phyloP scores from a whole-genome alignment of 2,329 filamentous ascomycete genomes.

The Lojkania enalia region DNA sequence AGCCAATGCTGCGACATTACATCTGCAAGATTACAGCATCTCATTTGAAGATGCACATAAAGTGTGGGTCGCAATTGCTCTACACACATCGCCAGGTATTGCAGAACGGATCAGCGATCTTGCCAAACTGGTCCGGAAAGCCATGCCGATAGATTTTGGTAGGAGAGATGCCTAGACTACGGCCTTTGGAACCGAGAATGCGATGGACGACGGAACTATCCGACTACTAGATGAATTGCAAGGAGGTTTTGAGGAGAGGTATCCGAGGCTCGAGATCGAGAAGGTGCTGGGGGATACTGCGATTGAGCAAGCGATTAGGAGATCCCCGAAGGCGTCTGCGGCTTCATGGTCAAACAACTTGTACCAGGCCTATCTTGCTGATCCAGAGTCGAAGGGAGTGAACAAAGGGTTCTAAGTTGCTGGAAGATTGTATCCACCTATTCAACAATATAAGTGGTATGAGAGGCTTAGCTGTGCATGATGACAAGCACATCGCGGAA shows the following conservation, averaged over 20 bases:
- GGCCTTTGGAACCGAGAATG: slow-evolving; percentile 13
- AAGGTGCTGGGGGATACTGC: slow-evolving; percentile 50
- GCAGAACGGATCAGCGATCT: slow-evolving; percentile 50
- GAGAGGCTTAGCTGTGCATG: too few relatives aligned
- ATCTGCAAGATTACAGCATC: slow-evolving; percentile 31
- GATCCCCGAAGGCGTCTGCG: slow-evolving; percentile 46
- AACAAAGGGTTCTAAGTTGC: slow-evolving; percentile 32
- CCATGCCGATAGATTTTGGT: slow-evolving; percentile 48
- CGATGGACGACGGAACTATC: slow-evolving; percentile 5
- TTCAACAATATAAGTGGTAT: too few relatives aligned
- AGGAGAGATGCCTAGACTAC: slow-evolving; percentile 10
- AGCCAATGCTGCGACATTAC: slow-evolving; percentile 45
- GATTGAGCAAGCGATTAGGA: slow-evolving; percentile 43
- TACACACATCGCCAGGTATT: slow-evolving; percentile 50
- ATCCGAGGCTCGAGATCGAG: slow-evolving; percentile 46
- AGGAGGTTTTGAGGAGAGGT: slow-evolving; percentile 28
- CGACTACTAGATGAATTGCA: slow-evolving; percentile 24
- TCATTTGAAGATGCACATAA: slow-evolving; percentile 37
- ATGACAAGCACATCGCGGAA: too few relatives aligned
- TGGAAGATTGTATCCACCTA: not conserved
- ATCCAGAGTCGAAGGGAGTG: slow-evolving; percentile 34
- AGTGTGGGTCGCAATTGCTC: slow-evolving; percentile 52
- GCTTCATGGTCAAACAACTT: slow-evolving; percentile 42
- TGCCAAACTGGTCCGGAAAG: slow-evolving; percentile 42
- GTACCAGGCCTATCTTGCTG: slow-evolving; percentile 27